Evolutionary conservation across 768 basidiomycete genomes (phyloP).

Genomic region (Lactarius psammicola): DNA sequence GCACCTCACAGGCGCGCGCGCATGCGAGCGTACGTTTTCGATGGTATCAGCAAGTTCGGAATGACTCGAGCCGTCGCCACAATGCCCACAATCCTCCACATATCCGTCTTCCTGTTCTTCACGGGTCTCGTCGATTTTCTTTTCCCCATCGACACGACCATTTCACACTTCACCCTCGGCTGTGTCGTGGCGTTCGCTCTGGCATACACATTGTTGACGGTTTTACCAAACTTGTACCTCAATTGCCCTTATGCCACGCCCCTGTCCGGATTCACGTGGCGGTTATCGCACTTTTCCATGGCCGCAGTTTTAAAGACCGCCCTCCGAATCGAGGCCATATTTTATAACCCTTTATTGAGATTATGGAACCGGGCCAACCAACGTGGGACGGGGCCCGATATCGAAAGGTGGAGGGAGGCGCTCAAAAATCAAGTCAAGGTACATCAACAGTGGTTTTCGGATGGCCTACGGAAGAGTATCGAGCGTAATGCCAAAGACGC

Average conservation of each 20-base stretch:
- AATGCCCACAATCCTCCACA: not conserved
- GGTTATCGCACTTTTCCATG: not conserved
- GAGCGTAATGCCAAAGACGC: not conserved
- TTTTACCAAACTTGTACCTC: not conserved
- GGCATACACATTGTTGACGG: not conserved
- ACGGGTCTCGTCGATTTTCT: not conserved
- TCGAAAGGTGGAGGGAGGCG: not conserved
- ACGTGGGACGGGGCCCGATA: no score
- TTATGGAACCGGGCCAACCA: not conserved
- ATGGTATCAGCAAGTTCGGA: not conserved
- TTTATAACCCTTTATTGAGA: not conserved
- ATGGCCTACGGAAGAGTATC: slow-evolving; percentile 1
- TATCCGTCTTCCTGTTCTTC: not conserved
- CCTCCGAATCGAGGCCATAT: not conserved
- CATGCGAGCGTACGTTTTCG: not conserved
- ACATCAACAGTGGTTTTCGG: not conserved
- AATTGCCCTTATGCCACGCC: slow-evolving; percentile 3
- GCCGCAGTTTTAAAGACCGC: not conserved
- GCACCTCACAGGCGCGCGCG: not conserved
- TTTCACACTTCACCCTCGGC: not conserved
- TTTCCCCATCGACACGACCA: not conserved
- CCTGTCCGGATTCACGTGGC: not conserved
- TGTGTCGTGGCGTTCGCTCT: not conserved
- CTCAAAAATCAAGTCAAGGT: not conserved
- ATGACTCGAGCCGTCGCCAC: not conserved